Evolutionary conservation across 1,139 yeast species (phyloP).

Genomic region (Zygoascus meyerae): DNA sequence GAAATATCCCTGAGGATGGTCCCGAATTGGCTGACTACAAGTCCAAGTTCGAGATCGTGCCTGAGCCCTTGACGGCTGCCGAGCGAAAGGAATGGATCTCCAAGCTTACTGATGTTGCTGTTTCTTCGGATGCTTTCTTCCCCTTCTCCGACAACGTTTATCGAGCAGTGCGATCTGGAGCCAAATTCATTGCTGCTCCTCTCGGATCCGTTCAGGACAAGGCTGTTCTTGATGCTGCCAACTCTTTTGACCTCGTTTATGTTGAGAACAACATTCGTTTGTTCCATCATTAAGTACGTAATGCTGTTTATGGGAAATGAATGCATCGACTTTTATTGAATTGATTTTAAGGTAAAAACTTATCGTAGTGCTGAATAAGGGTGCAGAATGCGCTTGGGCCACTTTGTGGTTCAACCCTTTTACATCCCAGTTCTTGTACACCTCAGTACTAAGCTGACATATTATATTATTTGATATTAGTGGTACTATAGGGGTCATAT

Average conservation of each 20-base stretch:
- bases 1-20: conserved; percentile 84
- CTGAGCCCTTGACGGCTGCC: conserved; percentile 70
- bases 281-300: conserved; percentile 73
- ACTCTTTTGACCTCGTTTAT: conserved; percentile 77
- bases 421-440: too few species aligned
- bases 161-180: conserved; percentile 96
- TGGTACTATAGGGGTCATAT: too few species aligned
- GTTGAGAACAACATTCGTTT: conserved; percentile 94
- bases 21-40: conserved; percentile 93
- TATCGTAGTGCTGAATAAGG: too few species aligned
- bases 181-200: conserved; percentile 92
- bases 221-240: conserved; percentile 94
- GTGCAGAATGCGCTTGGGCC: too few species aligned
- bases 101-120: conserved; percentile 76
- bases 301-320: not conserved
- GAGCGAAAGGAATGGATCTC: conserved; percentile 87
- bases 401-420: too few species aligned
- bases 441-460: too few species aligned
- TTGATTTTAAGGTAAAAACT: too few species aligned
- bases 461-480: too few species aligned
- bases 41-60: conserved; percentile 76
- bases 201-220: conserved; percentile 97
- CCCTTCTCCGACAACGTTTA: conserved; percentile 99
- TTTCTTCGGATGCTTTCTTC: conserved; percentile 97
- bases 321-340: too few species aligned